These are phyloP conservation scores for Hypoxylon sp. DNA, from an alignment of 2,329 filamentous ascomycete species.

Conservation along the genomic window DNA sequence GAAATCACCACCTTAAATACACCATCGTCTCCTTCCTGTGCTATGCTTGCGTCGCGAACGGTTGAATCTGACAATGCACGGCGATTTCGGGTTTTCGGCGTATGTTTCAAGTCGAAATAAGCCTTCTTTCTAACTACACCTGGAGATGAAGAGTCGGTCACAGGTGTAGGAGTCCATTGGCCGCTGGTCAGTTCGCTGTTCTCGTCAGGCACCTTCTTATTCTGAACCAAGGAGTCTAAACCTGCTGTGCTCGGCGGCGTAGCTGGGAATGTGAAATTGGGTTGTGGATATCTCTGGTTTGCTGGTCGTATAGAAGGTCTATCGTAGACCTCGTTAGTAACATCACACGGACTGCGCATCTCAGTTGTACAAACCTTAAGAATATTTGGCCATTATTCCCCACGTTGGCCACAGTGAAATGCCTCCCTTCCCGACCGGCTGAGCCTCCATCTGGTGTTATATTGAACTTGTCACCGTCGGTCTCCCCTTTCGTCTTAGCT, in stretches of 20 bases:
- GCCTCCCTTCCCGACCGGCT: conserved; percentile 70
- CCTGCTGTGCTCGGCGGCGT: conserved; percentile 68
- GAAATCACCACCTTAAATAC: conserved; percentile 85
- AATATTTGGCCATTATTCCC: conserved; percentile 86
- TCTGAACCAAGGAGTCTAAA: conserved; percentile 56
- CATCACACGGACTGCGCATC: conserved; percentile 11
- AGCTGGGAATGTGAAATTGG: conserved; percentile 66
- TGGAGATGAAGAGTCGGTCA: conserved; percentile 42
- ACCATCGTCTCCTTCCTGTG: conserved; percentile 66
- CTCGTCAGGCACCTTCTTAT: conserved; percentile 44
- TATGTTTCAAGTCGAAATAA: conserved; percentile 43
- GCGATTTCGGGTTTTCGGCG: conserved; percentile 55
- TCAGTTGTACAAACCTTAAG: conserved; percentile 68
- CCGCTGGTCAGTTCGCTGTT: conserved; percentile 47
- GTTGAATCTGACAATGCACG: conserved; percentile 82
- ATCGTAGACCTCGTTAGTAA: conserved; percentile 36
- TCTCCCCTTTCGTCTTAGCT: conserved; percentile 57
- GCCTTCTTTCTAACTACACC: conserved; percentile 46
- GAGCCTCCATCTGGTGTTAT: conserved; percentile 68
- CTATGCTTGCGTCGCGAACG: conserved; percentile 67
- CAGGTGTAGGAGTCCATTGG: conserved; percentile 55
- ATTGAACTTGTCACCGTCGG: conserved; percentile 64
- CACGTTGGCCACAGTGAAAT: conserved; percentile 83
- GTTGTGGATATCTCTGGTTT: conserved; percentile 68
- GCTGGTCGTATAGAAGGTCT: conserved; percentile 70